These are phyloP conservation scores for Fusarium brevicatenulatum DNA, from an alignment of 2,329 filamentous ascomycete species.

Conservation along the genomic window DNA sequence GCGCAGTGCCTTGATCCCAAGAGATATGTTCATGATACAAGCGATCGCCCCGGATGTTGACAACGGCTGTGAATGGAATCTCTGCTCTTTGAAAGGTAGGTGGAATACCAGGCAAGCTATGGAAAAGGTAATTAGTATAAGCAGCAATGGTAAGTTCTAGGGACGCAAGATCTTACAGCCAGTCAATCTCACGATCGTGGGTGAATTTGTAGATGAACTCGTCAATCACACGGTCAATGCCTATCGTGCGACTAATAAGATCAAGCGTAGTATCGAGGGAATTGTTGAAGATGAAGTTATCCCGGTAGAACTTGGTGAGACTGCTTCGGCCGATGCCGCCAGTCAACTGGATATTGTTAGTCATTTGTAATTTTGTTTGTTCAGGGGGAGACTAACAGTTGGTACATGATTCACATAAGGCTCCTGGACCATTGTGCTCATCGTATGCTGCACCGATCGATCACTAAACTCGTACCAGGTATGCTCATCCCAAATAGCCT, in stretches of 20 bases:
- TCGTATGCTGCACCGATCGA: slow-evolving; percentile 75
- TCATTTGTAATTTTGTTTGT: rapidly evolving
- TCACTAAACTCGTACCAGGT: slow-evolving; percentile 76
- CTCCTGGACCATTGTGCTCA: slow-evolving; percentile 82
- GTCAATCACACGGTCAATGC: slow-evolving; percentile 76
- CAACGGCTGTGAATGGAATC: slow-evolving; percentile 70
- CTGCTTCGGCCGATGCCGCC: slow-evolving; percentile 74
- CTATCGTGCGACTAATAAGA: slow-evolving; percentile 76
- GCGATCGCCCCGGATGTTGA: slow-evolving; percentile 71
- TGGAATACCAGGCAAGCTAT: slow-evolving; percentile 62
- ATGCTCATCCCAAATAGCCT: slow-evolving; percentile 83
- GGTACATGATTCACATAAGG: slow-evolving; percentile 84
- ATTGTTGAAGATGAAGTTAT: slow-evolving; percentile 81
- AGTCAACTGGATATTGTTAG: slow-evolving; percentile 54
- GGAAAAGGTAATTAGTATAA: rapidly evolving
- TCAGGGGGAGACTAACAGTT: slow-evolving; percentile 58
- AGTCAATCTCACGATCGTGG: slow-evolving; percentile 70
- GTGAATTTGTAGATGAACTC: slow-evolving; percentile 75
- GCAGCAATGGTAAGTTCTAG: rapidly evolving
- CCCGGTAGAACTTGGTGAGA: slow-evolving; percentile 73
- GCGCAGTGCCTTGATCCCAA: slow-evolving; percentile 73
- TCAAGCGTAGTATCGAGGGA: slow-evolving; percentile 73
- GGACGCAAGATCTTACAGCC: slow-evolving; percentile 64
- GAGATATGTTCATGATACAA: slow-evolving; percentile 74
- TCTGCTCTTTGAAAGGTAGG: slow-evolving; percentile 64